Evolutionary conservation across 768 basidiomycete species (phyloP), one percentile per base, ranked within the genome.

Genomic region (Lactarius quietus): DNA sequence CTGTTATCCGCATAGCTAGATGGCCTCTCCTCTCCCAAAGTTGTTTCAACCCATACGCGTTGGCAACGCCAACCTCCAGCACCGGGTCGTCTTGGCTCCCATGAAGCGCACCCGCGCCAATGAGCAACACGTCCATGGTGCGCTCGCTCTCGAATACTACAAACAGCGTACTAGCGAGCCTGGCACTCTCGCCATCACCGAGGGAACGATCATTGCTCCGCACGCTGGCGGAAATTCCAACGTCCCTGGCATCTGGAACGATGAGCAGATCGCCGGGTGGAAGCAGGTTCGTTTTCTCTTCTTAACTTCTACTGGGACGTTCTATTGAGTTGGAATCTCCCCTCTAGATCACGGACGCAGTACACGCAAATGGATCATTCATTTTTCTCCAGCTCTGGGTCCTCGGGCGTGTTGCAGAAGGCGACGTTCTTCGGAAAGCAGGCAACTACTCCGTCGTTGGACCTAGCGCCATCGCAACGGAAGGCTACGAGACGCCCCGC

Each of bases 171-270:
- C 75, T 6, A 75, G 76, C 53, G 69, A 73, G 0, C 79, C 82
- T 0, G 86, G 86, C 0, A 86, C 82, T 0, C 73, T 88, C 17
- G 73, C 85, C 43, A 80, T 90, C 64, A 75, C 84, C 5, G 86
- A 89, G 72, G 86, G 79, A 0, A 85, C 86, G 2, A 76, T 80
- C 58, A 82, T 90, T 57, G 78, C 82, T 0, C 72, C 73, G 1
- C 69, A 79, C 9, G 84, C 85, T 82, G 83, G 7, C 83, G 85
- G 4, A 76, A 73, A 41, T 18, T n/a, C 15, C n/a, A 28, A 77
- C 63, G 75, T 78, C 2, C 84, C 85, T 0, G 84, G 85, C 0
- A 80, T 85, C 33, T 85, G 78, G 75, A 78, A 70, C 14, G 72
- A 75, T 3, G 81, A 80, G n/a, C 86, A 87, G 67, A 76, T 86